phyloP scores from a whole-genome alignment of 345 rosid species.

The Gossypium herbaceum region DNA sequence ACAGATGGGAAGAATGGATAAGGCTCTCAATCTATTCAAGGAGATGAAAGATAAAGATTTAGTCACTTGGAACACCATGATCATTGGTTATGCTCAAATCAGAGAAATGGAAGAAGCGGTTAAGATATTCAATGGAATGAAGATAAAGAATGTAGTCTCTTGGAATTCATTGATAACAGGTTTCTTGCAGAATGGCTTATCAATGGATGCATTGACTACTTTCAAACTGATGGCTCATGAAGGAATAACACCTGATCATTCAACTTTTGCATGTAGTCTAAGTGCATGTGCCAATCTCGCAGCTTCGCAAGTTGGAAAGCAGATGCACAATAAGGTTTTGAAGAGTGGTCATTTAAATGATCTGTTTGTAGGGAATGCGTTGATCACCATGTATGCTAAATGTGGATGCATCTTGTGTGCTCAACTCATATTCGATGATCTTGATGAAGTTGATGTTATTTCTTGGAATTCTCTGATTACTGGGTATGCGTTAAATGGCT shows the following conservation, averaged over 20 bases:
- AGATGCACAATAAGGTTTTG: constrained; percentile 59
- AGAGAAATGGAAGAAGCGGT: constrained; percentile 59
- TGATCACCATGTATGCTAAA: constrained; percentile 86
- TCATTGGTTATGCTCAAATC: constrained; percentile 46
- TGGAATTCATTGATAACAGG: constrained; percentile 83
- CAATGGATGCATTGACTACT: constrained; percentile 56
- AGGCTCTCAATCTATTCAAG: constrained; percentile 46
- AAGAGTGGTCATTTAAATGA: constrained; percentile 50
- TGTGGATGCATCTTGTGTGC: constrained; percentile 79
- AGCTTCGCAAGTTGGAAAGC: constrained; percentile 71
- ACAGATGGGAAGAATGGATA: constrained; percentile 56
- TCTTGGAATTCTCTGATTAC: constrained; percentile 85
- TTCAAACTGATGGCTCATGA: constrained; percentile 67
- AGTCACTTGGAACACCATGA: constrained; percentile 74
- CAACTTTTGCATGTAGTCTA: constrained; percentile 66
- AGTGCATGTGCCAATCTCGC: constrained; percentile 82
- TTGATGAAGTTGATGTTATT: constrained; percentile 42
- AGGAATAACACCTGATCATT: constrained; percentile 72
- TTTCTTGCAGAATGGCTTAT: constrained; percentile 60
- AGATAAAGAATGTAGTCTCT: constrained; percentile 40
- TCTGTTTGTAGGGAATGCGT: constrained; percentile 49
- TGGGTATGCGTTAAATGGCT: constrained; percentile 83
- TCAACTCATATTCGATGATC: constrained; percentile 53
- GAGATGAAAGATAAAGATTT: constrained; percentile 51
- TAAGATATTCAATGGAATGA: constrained; percentile 50